A percentile compares a stretch with the other conserved stretches of the same genome.
Conservation (phyloP, 2,329 filamentous ascomycete genomes). For the Decorospora gaudefroyi region DNA sequence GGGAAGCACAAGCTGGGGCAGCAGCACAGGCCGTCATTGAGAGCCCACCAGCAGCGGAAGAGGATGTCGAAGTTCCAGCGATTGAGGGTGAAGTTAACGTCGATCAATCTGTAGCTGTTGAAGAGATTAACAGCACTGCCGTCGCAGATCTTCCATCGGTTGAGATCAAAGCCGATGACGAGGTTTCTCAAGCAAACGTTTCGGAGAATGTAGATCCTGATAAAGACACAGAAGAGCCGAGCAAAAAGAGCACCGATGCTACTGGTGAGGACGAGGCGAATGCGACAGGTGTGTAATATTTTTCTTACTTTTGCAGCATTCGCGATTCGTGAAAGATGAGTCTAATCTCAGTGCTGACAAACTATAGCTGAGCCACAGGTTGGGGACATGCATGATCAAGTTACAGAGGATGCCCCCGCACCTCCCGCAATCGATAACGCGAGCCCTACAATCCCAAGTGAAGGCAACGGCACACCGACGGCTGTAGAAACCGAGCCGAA, state of each 20-base stretch:
- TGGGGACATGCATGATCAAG: neutral
- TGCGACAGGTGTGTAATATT: too few species aligned
- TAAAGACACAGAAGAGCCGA: neutral
- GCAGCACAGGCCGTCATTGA: too few species aligned
- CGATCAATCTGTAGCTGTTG: neutral
- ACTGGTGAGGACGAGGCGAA: too few species aligned
- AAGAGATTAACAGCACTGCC: too few species aligned
- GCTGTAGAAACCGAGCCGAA: neutral
- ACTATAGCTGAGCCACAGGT: constrained; percentile 1
- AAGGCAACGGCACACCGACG: neutral
- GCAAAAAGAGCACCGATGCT: neutral
- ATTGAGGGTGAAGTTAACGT: neutral
- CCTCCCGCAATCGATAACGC: neutral
- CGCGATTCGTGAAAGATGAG: neutral
- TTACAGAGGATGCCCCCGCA: neutral
- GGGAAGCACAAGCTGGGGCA: too few species aligned
- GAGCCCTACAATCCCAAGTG: neutral
- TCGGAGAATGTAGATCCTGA: neutral
- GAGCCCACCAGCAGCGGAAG: too few species aligned
- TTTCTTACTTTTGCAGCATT: neutral
- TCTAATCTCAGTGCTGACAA: constrained; percentile 2
- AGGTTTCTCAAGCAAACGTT: neutral
- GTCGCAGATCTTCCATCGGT: neutral
- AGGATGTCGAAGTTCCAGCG: too few species aligned
- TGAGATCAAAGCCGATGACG: constrained; percentile 4